phyloP scores from a whole-genome alignment of 2,329 filamentous ascomycete genomes.

The Chaetomiaceae sp. region DNA sequence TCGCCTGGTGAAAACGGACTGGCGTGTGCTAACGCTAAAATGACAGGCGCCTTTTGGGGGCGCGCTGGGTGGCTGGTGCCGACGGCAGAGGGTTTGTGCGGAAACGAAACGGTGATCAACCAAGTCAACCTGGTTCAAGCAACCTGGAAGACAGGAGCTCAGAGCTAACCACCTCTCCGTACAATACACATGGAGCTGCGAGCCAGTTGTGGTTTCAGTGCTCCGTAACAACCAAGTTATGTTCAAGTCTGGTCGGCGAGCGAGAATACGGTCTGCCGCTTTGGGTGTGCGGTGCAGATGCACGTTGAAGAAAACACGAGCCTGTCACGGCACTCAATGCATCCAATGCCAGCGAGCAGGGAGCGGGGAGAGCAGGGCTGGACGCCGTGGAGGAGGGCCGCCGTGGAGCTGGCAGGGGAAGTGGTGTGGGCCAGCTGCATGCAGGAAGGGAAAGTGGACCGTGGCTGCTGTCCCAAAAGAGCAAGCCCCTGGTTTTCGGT shows the following conservation, averaged over 20 bases:
- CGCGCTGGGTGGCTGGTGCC: conserved; percentile 16
- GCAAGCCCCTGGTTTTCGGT: conserved; percentile 2
- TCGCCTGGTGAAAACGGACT: conserved; percentile 5
- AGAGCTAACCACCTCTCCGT: too few relatives aligned
- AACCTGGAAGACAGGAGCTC: too few relatives aligned
- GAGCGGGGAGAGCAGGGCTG: neutral
- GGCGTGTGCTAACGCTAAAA: conserved; percentile 4
- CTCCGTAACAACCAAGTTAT: too few relatives aligned
- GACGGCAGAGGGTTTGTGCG: conserved; percentile 12
- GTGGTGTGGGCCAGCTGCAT: neutral
- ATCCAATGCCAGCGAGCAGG: neutral
- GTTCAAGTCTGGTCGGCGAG: too few relatives aligned
- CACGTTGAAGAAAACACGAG: neutral
- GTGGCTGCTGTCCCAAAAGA: conserved; percentile 1
- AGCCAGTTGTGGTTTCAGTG: too few relatives aligned
- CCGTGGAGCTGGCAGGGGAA: neutral
- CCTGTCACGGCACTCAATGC: neutral
- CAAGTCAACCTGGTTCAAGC: neutral
- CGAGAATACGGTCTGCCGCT: too few relatives aligned
- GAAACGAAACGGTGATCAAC: conserved; percentile 19
- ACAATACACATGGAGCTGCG: too few relatives aligned
- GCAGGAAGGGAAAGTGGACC: conserved; percentile 2
- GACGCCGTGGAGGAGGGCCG: neutral
- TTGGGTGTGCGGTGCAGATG: too few relatives aligned
- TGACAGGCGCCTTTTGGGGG: conserved; percentile 4